A percentile compares a stretch with the other conserved stretches of the same genome.
phyloP scores from a whole-genome alignment of 805 yeast genomes.

The Wickerhamomyces kurtzmanii region DNA sequence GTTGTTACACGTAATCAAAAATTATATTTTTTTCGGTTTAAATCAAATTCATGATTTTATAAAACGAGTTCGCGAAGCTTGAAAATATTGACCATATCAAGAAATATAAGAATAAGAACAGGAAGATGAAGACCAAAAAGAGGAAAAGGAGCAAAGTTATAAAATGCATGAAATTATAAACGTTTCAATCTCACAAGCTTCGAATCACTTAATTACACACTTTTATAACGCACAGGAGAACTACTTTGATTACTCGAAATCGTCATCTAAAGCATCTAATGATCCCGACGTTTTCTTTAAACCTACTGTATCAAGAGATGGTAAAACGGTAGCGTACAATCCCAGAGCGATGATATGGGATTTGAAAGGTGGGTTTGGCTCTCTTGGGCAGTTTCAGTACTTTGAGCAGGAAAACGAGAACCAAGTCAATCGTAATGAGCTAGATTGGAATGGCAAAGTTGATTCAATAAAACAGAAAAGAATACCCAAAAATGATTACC shows the following conservation, averaged over 20 bases:
- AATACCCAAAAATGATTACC: slow-evolving; percentile 48
- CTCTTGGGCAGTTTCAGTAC: slow-evolving; percentile 47
- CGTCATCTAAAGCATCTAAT: slow-evolving; percentile 13
- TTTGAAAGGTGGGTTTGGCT: slow-evolving; percentile 65
- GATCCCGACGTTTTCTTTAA: slow-evolving; percentile 39
- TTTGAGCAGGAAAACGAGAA: slow-evolving; percentile 15
- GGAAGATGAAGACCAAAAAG: no score
- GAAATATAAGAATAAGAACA: no score
- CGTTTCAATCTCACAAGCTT: slow-evolving; percentile 57
- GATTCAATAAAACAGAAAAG: slow-evolving; percentile 24
- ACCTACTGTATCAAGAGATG: slow-evolving; percentile 24
- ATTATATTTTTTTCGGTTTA: no score
- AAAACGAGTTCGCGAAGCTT: no score
- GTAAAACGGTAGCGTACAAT: slow-evolving; percentile 48
- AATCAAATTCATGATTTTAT: no score
- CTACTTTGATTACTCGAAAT: slow-evolving; percentile 42
- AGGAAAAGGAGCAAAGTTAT: no score
- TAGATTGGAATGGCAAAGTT: slow-evolving; percentile 7
- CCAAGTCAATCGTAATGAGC: slow-evolving; percentile 3
- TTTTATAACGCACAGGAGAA: slow-evolving; percentile 75
- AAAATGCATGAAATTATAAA: slow-evolving; percentile 75
- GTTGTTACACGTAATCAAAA: no score
- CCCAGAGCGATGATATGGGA: slow-evolving; percentile 87
- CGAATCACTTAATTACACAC: slow-evolving; percentile 74
- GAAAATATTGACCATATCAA: no score